Evolutionary conservation across 495 filamentous ascomycete species (phyloP).

Genomic region (Parathielavia hyrcaniae): DNA sequence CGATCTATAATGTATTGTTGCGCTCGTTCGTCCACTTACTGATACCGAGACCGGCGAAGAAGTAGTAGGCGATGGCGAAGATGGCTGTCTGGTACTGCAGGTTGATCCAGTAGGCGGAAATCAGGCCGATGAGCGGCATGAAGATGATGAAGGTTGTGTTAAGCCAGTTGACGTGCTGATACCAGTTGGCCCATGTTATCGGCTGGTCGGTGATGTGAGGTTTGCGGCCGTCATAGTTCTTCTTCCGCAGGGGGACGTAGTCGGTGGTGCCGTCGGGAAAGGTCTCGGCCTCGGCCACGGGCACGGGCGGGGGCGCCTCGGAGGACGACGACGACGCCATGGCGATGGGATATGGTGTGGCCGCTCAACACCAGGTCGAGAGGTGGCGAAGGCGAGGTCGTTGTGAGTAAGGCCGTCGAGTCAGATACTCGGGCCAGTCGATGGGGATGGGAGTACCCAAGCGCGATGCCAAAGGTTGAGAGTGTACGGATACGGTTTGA

Average conservation of each 20-base stretch:
- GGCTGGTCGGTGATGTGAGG: slow-evolving; percentile 52
- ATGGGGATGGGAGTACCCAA: slow-evolving; percentile 2
- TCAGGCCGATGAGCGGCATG: slow-evolving; percentile 69
- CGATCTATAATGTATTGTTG: not conserved
- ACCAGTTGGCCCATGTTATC: slow-evolving; percentile 81
- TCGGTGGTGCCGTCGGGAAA: slow-evolving; percentile 47
- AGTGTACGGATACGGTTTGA: not conserved
- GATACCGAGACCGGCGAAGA: slow-evolving; percentile 83
- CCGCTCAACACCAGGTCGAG: slow-evolving; percentile 14
- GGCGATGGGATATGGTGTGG: slow-evolving; percentile 16
- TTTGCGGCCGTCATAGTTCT: slow-evolving; percentile 47
- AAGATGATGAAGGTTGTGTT: slow-evolving; percentile 82
- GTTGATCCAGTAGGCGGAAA: slow-evolving; percentile 77
- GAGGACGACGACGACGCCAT: slow-evolving; percentile 43
- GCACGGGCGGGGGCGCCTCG: slow-evolving; percentile 29
- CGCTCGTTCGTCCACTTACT: slow-evolving; percentile 45
- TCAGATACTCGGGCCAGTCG: slow-evolving; percentile 8
- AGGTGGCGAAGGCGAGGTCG: not conserved
- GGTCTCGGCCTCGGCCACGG: slow-evolving; percentile 34
- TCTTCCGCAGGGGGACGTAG: slow-evolving; percentile 40
- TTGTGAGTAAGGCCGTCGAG: slow-evolving; percentile 6
- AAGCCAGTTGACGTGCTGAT: slow-evolving; percentile 91
- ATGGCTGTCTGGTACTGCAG: slow-evolving; percentile 67
- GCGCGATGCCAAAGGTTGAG: not conserved
- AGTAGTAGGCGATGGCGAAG: slow-evolving; percentile 86